phyloP scores from a whole-genome alignment of 192 early-diverging fungal genomes.

The Coemansia erecta region DNA sequence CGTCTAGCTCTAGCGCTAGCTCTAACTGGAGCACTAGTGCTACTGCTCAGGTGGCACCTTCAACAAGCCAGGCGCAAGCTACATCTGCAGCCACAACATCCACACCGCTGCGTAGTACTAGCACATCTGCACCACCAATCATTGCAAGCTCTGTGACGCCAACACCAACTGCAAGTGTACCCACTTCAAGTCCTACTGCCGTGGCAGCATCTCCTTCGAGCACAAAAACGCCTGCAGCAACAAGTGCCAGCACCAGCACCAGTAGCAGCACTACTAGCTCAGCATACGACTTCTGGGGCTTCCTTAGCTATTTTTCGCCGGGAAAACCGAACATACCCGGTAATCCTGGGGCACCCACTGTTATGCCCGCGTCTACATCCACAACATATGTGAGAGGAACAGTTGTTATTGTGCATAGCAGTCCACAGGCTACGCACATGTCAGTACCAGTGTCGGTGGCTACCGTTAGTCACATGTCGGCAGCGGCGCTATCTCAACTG shows the following conservation, averaged over 20 bases:
- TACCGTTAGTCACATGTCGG: too few relatives aligned
- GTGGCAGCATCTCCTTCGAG: background rate
- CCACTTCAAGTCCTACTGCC: background rate
- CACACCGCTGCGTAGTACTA: background rate
- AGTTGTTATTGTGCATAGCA: background rate
- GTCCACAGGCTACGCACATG: too few relatives aligned
- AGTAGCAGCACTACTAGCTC: constrained; percentile 2
- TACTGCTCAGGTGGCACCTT: background rate
- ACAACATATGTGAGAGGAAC: background rate
- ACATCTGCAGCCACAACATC: background rate
- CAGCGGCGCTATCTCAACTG: too few relatives aligned
- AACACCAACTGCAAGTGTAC: background rate
- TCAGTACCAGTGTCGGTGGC: too few relatives aligned
- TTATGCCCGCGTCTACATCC: background rate
- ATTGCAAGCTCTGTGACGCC: background rate
- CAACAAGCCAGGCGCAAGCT: background rate
- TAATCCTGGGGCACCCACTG: background rate
- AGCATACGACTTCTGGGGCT: constrained; percentile 4
- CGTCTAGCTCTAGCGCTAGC: too few relatives aligned
- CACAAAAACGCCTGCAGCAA: background rate
- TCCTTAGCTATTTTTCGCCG: constrained; percentile 2
- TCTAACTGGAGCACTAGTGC: too few relatives aligned
- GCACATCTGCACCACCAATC: background rate
- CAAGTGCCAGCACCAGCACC: background rate
- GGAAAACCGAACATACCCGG: background rate